Evolutionary conservation across 257 asterid species (phyloP).

Genomic region (Jasminum sambac): DNA sequence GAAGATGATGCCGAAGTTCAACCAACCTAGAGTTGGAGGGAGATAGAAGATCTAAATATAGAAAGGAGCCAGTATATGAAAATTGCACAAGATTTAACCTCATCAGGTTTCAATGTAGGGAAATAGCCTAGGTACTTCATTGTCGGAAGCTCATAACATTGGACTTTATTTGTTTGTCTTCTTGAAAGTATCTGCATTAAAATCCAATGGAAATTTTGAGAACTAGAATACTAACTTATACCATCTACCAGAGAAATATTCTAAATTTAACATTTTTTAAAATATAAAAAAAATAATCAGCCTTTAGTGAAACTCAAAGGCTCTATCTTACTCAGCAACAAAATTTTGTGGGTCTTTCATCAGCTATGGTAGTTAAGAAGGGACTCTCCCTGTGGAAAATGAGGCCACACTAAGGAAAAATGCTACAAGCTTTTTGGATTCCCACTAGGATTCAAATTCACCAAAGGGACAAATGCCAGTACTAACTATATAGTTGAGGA

Average conservation of each 20-base stretch:
- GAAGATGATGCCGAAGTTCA: background rate
- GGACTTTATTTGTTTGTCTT: slow-evolving; percentile 92
- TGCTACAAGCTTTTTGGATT: no score
- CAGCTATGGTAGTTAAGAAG: no score
- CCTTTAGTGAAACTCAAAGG: no score
- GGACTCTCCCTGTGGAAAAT: no score
- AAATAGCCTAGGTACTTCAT: slow-evolving; percentile 90
- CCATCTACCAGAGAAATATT: slow-evolving; percentile 10
- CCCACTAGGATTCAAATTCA: no score
- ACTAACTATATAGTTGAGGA: no score
- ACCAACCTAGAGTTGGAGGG: background rate
- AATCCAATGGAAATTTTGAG: slow-evolving; percentile 20
- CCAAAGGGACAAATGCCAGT: no score
- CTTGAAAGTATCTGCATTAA: slow-evolving; percentile 84
- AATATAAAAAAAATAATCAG: no score
- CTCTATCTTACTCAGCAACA: no score
- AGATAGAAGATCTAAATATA: background rate
- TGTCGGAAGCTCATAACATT: slow-evolving; percentile 98
- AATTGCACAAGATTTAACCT: slow-evolving; percentile 47
- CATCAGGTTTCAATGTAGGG: slow-evolving; percentile 87
- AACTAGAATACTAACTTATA: slow-evolving; percentile 14
- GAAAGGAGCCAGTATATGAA: background rate
- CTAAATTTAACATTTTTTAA: slow-evolving; percentile 12
- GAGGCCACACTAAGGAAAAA: no score
- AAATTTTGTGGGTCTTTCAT: no score